Evolutionary conservation across 352 stramenopile genomes (phyloP).

Genomic region (Phytophthora kernoviae): DNA sequence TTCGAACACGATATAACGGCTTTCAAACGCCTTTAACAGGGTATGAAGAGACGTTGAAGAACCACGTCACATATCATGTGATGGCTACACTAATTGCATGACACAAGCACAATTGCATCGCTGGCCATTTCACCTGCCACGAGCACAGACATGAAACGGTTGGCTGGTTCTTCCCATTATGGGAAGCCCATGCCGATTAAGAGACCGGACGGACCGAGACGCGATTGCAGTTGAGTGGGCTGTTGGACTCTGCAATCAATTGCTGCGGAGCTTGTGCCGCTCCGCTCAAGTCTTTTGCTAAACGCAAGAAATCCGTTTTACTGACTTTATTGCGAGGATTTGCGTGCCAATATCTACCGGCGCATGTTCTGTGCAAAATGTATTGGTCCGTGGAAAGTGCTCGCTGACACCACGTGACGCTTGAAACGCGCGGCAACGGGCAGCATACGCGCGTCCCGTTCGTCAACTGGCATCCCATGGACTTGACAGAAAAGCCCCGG

Average conservation of each 20-base stretch:
- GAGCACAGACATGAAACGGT: slow-evolving; percentile 23
- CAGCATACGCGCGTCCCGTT: slow-evolving; percentile 9
- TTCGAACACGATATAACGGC: slow-evolving; percentile 19
- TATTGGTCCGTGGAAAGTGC: no score
- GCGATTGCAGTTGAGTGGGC: no score
- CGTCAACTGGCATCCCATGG: slow-evolving; percentile 25
- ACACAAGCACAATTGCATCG: slow-evolving; percentile 27
- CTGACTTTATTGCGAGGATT: no score
- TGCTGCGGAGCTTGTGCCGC: no score
- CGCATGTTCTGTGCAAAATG: no score
- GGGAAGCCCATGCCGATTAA: no score
- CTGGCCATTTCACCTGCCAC: slow-evolving; percentile 27
- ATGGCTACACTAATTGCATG: slow-evolving; percentile 27
- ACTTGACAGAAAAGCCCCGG: neutral
- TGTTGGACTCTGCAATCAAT: neutral
- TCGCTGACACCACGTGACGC: no score
- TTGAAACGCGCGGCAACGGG: no score
- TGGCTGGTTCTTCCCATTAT: slow-evolving; percentile 8
- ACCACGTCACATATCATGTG: slow-evolving; percentile 3
- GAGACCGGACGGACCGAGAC: no score
- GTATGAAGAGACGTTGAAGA: neutral
- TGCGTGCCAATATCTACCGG: no score
- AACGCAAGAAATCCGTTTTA: no score
- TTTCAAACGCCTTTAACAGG: slow-evolving; percentile 7
- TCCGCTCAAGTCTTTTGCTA: no score